A percentile compares a stretch with the other conserved stretches of the same genome.
Conservation (phyloP, 2,329 filamentous ascomycete genomes). For the Furcasterigmium sp. region DNA sequence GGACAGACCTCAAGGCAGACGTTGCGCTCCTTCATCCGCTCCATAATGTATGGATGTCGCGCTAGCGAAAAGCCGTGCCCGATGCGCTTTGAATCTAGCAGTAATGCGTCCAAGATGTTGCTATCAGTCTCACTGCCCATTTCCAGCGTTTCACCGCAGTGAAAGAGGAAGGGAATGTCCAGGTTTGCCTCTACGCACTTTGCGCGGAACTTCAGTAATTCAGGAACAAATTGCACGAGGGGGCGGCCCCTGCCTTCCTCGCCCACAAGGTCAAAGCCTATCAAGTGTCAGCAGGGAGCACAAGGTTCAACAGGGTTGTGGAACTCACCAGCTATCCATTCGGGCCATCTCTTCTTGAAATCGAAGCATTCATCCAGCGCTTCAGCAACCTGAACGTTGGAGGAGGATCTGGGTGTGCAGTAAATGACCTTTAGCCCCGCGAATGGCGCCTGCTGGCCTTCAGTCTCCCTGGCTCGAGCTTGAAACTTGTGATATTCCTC, state of each 20-base stretch:
- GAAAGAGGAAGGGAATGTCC: constrained; percentile 68
- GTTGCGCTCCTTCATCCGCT: constrained; percentile 55
- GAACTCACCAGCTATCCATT: constrained; percentile 58
- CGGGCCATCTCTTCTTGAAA: constrained; percentile 50
- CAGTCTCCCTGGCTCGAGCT: not conserved
- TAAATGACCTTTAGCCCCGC: constrained; percentile 67
- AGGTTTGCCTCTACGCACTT: constrained; percentile 41
- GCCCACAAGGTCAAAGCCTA: constrained; percentile 66
- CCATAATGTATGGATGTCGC: constrained; percentile 61
- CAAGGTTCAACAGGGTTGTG: too few relatives aligned
- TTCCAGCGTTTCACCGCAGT: constrained; percentile 71
- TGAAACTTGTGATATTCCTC: constrained; percentile 47
- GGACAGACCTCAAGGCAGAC: constrained; percentile 74
- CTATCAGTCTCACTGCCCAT: constrained; percentile 58
- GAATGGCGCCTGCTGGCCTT: constrained; percentile 38
- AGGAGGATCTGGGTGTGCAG: constrained; percentile 61
- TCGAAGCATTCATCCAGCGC: constrained; percentile 57
- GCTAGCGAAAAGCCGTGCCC: constrained; percentile 69
- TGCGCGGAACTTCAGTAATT: constrained; percentile 52
- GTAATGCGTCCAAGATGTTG: constrained; percentile 64
- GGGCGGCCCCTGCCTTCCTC: constrained; percentile 60
- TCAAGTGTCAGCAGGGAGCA: not conserved
- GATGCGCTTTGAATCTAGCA: constrained; percentile 63
- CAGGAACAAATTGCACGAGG: constrained; percentile 46
- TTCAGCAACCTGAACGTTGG: constrained; percentile 34